Conservation (phyloP, 805 yeast genomes). For the Ogataea glucozyma region DNA sequence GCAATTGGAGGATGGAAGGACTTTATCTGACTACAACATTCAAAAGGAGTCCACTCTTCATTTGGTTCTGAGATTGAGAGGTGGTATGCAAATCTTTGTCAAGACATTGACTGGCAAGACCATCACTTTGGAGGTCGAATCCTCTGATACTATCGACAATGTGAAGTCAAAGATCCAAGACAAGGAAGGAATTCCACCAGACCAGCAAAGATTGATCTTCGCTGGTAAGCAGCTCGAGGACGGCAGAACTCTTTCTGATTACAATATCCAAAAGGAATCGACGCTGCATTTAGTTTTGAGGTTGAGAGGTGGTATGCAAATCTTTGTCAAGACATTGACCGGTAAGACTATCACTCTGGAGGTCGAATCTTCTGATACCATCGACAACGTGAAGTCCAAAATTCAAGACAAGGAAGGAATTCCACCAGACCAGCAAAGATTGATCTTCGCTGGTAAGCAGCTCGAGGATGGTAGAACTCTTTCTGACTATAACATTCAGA, state of each 20-base stretch:
- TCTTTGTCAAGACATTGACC: constrained; percentile 85
- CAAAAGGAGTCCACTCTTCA: constrained; percentile 44
- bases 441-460: constrained; percentile 50
- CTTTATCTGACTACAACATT: constrained; percentile 76
- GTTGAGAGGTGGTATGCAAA: constrained; percentile 68
- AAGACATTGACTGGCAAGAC: constrained; percentile 91
- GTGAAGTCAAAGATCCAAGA: constrained; percentile 46
- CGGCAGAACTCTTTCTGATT: constrained; percentile 94
- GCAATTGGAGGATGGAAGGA: constrained; percentile 69
- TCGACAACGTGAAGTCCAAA: constrained; percentile 45
- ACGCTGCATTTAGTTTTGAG: constrained; percentile 39
- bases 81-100: constrained; percentile 84
- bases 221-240: constrained; percentile 48
- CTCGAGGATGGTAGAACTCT: constrained; percentile 82
- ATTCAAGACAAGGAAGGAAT: constrained; percentile 47
- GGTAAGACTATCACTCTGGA: constrained; percentile 80
- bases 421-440: constrained; percentile 48
- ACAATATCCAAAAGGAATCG: constrained; percentile 46
- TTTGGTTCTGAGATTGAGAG: constrained; percentile 40
- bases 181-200: constrained; percentile 46
- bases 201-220: constrained; percentile 43
- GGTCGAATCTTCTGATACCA: constrained; percentile 49
- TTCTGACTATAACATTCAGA: constrained; percentile 70
- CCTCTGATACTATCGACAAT: constrained; percentile 47
- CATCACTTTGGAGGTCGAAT: constrained; percentile 64